Base-by-base conservation (phyloP, 345 rosid species). In the Gossypium rotundifolium region DNA sequence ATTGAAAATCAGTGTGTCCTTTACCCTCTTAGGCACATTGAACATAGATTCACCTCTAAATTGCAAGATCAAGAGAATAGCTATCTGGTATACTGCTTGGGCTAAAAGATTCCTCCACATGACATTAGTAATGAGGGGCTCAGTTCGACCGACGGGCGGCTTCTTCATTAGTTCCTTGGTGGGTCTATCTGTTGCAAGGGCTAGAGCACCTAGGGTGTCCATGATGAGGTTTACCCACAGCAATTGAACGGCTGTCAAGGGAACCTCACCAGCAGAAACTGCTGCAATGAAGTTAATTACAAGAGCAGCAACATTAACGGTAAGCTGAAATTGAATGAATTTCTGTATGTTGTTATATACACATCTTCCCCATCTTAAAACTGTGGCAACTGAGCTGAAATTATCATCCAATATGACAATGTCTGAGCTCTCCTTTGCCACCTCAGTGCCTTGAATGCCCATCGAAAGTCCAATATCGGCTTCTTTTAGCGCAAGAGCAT, bases 51-150 rank as follows among this genome's bases (percentile, higher is more conserved):
- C 79, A 12, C 93, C 93, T 51, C 54, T 81, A 78, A 89, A 89
- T 58, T 89, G 87, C 27, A 86, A 76, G n/a, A 79, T 80, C 86
- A 89, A 65, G 52, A 89, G 85, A 63, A 87, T 60, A 9, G 75
- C 73, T 81, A 89, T 86, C 77, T 89, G 93, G 76, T 84, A 89
- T 3, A 85, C 55, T 38, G 93, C 80, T 76, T 87, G 93, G 79
- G 84, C 77, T 61, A 89, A 72, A 22, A 89, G 86, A 85, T 86
- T 87, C 73, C 91, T 85, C 94, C 94, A 89, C 89, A 89, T 89
- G 49, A 89, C 79, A 71, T 86, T 88, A 69, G 91, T 86, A 77
- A 89, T 88, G 3, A 89, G 85, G 25, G 89, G 85, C 75, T 78
- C 83, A 13, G 85, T 78, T 48, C 87, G 74, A 61, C 89, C 88